Percentiles rank a stretch among this genome's conserved stretches.
Evolutionary conservation across 192 early-diverging fungal genomes (phyloP).

Genomic region (Helicostylum pulchrum): DNA sequence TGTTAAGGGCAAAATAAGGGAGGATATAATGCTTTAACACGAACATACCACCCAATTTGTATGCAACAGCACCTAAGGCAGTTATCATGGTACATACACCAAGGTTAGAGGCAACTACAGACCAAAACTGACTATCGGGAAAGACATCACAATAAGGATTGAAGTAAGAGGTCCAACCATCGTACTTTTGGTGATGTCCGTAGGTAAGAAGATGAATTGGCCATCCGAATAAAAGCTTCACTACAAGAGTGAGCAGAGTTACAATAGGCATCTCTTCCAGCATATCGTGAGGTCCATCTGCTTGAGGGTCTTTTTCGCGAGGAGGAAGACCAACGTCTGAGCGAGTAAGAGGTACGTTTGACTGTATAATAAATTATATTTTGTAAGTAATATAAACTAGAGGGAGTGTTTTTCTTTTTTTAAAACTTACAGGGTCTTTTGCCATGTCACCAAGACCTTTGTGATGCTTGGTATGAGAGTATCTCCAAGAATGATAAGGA

Average conservation of each 20-base stretch:
- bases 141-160: conserved; percentile 78
- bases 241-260: conserved; percentile 56
- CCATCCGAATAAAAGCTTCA: conserved; percentile 79
- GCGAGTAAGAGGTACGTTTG: conserved; percentile 72
- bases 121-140: conserved; percentile 62
- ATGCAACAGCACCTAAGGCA: conserved; percentile 48
- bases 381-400: too few species aligned
- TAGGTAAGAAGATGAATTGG: conserved; percentile 80
- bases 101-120: conserved; percentile 73
- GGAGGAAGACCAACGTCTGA: conserved; percentile 49
- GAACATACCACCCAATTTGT: conserved; percentile 45
- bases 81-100: conserved; percentile 50
- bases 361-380: conserved; percentile 23
- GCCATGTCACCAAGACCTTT: conserved; percentile 83
- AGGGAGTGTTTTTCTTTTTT: too few species aligned
- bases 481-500: conserved; percentile 90
- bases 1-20: conserved; percentile 88
- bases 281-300: conserved; percentile 35
- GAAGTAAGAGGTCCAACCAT: conserved; percentile 77
- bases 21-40: conserved; percentile 82
- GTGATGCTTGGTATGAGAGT: conserved; percentile 89
- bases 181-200: conserved; percentile 68
- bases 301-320: conserved; percentile 36
- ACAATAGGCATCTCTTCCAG: conserved; percentile 74
- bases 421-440: conserved; percentile 65